phyloP scores from a whole-genome alignment of 2,329 filamentous ascomycete genomes.

The Endothia cerciana region DNA sequence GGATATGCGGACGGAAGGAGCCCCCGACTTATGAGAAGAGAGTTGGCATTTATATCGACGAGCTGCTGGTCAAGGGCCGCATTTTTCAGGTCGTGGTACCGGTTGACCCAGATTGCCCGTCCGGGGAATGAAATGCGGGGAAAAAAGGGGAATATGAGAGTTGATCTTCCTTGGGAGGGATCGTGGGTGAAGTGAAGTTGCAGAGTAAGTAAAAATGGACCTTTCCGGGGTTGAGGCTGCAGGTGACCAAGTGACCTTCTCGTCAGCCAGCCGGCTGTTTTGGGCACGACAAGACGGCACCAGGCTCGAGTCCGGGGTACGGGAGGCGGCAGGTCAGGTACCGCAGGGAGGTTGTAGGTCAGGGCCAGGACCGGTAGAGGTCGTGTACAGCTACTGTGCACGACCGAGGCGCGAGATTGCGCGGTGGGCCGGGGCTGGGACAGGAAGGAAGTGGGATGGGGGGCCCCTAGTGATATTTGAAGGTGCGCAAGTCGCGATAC shows the following conservation, averaged over 20 bases:
- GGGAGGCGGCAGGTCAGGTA: constrained; percentile 23
- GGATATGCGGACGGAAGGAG: constrained; percentile 28
- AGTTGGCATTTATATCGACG: constrained; percentile 28
- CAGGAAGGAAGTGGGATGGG: constrained; percentile 38
- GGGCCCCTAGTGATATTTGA: constrained; percentile 13
- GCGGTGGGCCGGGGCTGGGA: constrained; percentile 35
- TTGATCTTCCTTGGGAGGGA: constrained; percentile 30
- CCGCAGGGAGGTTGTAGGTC: constrained; percentile 14
- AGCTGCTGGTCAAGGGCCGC: constrained; percentile 34
- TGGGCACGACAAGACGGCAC: constrained; percentile 16
- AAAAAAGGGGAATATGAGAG: constrained; percentile 31
- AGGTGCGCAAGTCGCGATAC: constrained; percentile 39
- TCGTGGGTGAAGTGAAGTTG: constrained; percentile 23
- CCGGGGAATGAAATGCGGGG: constrained; percentile 33
- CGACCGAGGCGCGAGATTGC: constrained; percentile 37
- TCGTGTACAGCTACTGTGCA: constrained; percentile 39
- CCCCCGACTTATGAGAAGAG: constrained; percentile 27
- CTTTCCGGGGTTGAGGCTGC: constrained; percentile 29
- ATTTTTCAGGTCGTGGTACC: constrained; percentile 35
- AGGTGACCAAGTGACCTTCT: constrained; percentile 27
- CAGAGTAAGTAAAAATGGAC: constrained; percentile 27
- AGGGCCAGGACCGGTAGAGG: constrained; percentile 31
- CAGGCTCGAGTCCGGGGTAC: constrained; percentile 25
- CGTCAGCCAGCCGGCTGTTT: constrained; percentile 24
- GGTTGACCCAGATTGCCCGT: constrained; percentile 26